Evolutionary conservation across 371 early-diverging fungal species (phyloP).

Genomic region (Mucor lusitanicus): DNA sequence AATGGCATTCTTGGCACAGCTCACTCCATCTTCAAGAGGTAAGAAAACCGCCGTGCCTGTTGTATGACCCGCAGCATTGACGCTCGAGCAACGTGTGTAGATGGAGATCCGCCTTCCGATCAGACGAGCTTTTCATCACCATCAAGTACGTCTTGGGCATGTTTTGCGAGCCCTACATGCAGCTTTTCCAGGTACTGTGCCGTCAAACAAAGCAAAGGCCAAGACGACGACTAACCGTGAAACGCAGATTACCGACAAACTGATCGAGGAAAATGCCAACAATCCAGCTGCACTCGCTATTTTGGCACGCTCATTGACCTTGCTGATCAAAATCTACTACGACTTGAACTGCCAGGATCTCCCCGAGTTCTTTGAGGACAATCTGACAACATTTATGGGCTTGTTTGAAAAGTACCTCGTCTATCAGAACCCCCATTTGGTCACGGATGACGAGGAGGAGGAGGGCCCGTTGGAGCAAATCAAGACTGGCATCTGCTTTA

Average conservation of each 20-base stretch:
- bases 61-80: not conserved
- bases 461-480: conserved; percentile 85
- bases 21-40: conserved; percentile 92
- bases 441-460: conserved; percentile 83
- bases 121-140: conserved; percentile 78
- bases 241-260: conserved; percentile 72
- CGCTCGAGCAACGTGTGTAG: conserved; percentile 37
- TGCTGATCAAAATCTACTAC: conserved; percentile 87
- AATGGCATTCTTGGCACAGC: conserved; percentile 92
- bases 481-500: conserved; percentile 88
- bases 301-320: conserved; percentile 74
- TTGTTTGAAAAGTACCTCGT: conserved; percentile 84
- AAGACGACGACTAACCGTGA: not conserved
- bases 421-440: conserved; percentile 76
- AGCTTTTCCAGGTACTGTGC: conserved; percentile 73
- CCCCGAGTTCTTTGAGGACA: conserved; percentile 95
- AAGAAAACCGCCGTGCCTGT: not conserved
- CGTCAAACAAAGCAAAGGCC: not conserved
- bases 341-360: conserved; percentile 93
- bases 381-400: conserved; percentile 75
- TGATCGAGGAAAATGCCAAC: conserved; percentile 70
- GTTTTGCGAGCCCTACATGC: conserved; percentile 81
- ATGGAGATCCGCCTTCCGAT: conserved; percentile 85
- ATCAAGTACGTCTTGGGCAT: conserved; percentile 90
- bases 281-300: conserved; percentile 67